Evolutionary conservation across 306 rosid genomes (phyloP), one percentile per base, ranked within the genome.

Genomic region (Cicer arietinum): DNA sequence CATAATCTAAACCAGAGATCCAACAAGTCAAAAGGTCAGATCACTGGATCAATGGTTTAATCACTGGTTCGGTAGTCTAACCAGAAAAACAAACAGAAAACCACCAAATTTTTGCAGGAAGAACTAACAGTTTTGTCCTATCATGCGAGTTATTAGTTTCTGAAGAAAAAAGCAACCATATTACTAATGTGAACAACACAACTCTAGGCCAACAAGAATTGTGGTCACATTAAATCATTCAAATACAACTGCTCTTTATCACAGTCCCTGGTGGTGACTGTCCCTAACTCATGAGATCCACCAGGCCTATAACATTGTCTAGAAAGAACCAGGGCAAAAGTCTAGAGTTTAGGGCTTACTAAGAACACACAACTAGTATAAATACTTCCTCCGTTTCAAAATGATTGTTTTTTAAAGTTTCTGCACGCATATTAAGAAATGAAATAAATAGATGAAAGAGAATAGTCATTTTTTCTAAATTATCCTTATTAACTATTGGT

Each of bases 241-340:
- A 51, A 70, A 52, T 47, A 17, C 52, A 74, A 74, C 43, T 39
- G 62, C 62, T 61, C n/a, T 47, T 42, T 46, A 60, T 16, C 70
- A 30, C 60, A 35, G 52, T 74, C 52, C 42, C 20, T 40, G 65
- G 44, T 20, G 44, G n/a, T 43, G n/a, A 12, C 9, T 10, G 35
- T 11, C 30, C 44, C 35, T 51, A 35, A 13, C 42, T 22, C 42
- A 37, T 67, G 41, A 74, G 40, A 67, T 22, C 45, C 67, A 54
- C 37, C 79, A 42, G 43, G 20, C 64, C 37, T n/a, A 65, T 65
- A 20, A 40, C 45, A 39, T 47, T 25, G 47, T 67, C 47, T 20
- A 18, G 37, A 45, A 65, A 76, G 66, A 65, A 65, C 22, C 56
- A 18, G 8, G 4, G 65, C 40, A 63, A 20, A 51, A 51, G 41